phyloP scores from a whole-genome alignment of 306 rosid genomes.

The Cicer pinnatifidum region DNA sequence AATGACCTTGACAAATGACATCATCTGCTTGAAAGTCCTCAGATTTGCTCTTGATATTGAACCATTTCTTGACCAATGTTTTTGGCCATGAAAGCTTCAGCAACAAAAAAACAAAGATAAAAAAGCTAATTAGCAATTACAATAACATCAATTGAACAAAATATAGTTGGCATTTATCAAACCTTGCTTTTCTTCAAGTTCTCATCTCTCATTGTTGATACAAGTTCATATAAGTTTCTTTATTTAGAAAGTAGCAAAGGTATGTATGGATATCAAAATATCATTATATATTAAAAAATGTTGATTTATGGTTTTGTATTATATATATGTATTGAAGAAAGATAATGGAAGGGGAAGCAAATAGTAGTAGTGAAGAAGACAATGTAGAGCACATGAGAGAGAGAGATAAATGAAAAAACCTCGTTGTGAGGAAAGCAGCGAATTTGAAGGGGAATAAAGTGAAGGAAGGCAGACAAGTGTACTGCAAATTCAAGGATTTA shows the following conservation, averaged over 20 bases:
- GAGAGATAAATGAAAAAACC: constrained; percentile 47
- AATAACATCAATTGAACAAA: constrained; percentile 44
- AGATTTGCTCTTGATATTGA: constrained; percentile 86
- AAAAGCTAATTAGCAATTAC: constrained; percentile 46
- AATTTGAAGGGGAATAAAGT: constrained; percentile 82
- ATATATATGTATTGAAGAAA: too few species aligned
- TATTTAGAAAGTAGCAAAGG: constrained; percentile 39
- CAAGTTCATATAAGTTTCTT: constrained; percentile 66
- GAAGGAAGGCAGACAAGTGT: constrained; percentile 51
- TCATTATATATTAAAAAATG: constrained; percentile 4
- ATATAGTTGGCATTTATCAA: constrained; percentile 52
- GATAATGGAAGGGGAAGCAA: constrained; percentile 22
- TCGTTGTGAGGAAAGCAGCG: constrained; percentile 63
- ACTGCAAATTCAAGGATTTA: constrained; percentile 64
- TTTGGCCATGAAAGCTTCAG: constrained; percentile 92
- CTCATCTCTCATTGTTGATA: constrained; percentile 91
- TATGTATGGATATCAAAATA: too few species aligned
- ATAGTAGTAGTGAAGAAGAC: constrained; percentile 43
- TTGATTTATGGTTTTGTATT: constrained; percentile 19
- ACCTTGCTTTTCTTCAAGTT: constrained; percentile 94
- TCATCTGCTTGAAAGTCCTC: constrained; percentile 94
- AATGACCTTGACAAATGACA: constrained; percentile 62
- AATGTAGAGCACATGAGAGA: constrained; percentile 51
- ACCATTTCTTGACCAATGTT: constrained; percentile 96
- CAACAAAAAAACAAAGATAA: constrained; percentile 43